Conservation (phyloP, 371 early-diverging fungal species). For the Mortierella sp. region DNA sequence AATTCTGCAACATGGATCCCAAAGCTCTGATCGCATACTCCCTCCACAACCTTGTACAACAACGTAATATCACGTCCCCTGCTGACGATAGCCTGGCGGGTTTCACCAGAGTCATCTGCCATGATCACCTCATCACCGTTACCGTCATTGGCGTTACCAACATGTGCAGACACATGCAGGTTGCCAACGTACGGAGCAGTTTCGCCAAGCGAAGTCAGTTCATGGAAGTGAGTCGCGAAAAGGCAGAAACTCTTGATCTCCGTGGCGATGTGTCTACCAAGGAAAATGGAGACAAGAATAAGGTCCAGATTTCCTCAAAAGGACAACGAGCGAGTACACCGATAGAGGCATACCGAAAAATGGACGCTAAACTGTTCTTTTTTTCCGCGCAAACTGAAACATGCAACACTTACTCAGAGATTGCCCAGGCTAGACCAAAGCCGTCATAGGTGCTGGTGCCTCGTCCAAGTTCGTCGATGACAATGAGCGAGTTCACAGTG, state of each 20-base stretch:
- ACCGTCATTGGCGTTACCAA: slow-evolving; percentile 56
- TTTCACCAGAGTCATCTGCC: neutral
- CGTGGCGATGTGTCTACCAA: slow-evolving; percentile 79
- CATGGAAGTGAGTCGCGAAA: slow-evolving; percentile 99
- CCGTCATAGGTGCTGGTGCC: slow-evolving; percentile 99
- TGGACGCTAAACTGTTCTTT: slow-evolving; percentile 1
- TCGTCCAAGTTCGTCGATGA: slow-evolving; percentile 99
- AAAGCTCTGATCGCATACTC: slow-evolving; percentile 96
- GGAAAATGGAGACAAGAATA: no score
- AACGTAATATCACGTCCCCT: slow-evolving; percentile 76
- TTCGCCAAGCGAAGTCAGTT: slow-evolving; percentile 86
- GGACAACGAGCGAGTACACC: neutral
- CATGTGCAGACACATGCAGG: slow-evolving; percentile 86
- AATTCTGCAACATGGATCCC: slow-evolving; percentile 98
- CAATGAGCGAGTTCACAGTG: slow-evolving; percentile 89
- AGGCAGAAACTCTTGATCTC: slow-evolving; percentile 83
- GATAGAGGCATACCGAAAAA: slow-evolving; percentile 5
- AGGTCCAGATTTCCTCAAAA: no score
- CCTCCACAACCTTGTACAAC: slow-evolving; percentile 87
- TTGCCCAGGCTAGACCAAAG: slow-evolving; percentile 96
- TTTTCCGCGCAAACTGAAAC: neutral
- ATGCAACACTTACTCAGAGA: slow-evolving; percentile 83
- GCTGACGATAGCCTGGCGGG: slow-evolving; percentile 7
- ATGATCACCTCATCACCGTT: slow-evolving; percentile 10
- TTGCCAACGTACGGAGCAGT: slow-evolving; percentile 83